Evolutionary conservation across 805 yeast species (phyloP), one percentile per base, ranked within the genome.

Genomic region (Candida yuanshanica): DNA sequence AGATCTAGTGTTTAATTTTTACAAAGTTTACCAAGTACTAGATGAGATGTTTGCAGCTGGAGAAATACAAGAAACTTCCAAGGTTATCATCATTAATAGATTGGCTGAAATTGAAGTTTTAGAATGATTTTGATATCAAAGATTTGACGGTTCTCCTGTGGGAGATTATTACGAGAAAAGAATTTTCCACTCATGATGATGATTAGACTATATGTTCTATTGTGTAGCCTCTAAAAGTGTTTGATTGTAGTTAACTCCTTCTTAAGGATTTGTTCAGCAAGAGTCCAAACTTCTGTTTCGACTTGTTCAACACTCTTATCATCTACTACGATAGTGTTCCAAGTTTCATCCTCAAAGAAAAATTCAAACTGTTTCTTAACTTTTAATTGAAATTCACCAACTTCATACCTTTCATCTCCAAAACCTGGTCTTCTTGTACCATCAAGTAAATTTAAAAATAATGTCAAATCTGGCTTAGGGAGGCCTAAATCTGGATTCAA

Each of bases 341-440:
- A 72, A 20, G 52, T 44, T 2, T 59, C 50, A 7, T 60, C 50
- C 31, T 59, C 48, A 44, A 76, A 66, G 33, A 81, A 66, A 17
- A 58, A 47, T 41, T 70, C 64, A 56, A 90, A 93, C 46, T 79
- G 68, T 9, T 53, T 33, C 44, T 78, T 75, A 4, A 93, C 99
- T 29, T 66, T 67, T n/a, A 64, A 60, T 57, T 93, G 99, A 55
- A 93, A 84, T 37, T 73, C 79, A 5, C 62, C 59, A 21, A 72
- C 74, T 59, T 93, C 99, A 63, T 93, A 93, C 40, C 96, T 67
- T 60, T 93, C 99, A n/a, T 80, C 83, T 12, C 99, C 99, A 68
- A 84, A 93, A 1, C 95, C 95, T 10, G 77, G 79, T 41, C 98
- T 69, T 16, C 58, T 70, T 9, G 45, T 42, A 25, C 52, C 60